Conservation (phyloP, 2,329 filamentous ascomycete genomes). For the Aspergillus chevalieri region DNA sequence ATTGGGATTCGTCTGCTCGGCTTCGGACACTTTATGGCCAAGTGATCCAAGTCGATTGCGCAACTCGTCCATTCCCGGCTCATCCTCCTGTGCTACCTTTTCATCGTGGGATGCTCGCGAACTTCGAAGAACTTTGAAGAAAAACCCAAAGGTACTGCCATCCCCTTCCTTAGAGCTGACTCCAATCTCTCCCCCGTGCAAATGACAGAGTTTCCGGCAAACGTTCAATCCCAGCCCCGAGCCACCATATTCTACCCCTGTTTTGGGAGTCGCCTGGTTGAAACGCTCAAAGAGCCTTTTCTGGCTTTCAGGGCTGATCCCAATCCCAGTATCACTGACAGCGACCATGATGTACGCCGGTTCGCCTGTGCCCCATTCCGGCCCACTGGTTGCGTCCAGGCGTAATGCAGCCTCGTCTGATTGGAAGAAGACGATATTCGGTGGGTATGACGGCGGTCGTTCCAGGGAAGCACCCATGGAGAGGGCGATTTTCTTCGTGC, state of each 20-base stretch:
- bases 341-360: constrained; percentile 63
- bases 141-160: constrained; percentile 55
- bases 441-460: constrained; percentile 39
- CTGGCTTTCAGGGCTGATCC: constrained; percentile 64
- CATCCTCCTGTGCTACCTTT: background rate
- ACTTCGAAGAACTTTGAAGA: constrained; percentile 43
- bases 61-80: constrained; percentile 12
- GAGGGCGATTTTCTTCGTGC: constrained; percentile 40
- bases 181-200: constrained; percentile 74
- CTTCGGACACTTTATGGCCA: constrained; percentile 4
- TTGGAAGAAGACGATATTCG: constrained; percentile 30
- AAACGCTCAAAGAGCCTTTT: constrained; percentile 72
- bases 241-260: constrained; percentile 72
- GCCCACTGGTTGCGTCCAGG: constrained; percentile 29
- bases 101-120: constrained; percentile 1
- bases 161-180: constrained; percentile 53
- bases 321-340: constrained; percentile 71
- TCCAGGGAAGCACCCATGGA: constrained; percentile 46
- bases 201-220: constrained; percentile 68
- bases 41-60: constrained; percentile 13
- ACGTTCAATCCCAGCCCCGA: constrained; percentile 76
- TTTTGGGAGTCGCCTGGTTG: constrained; percentile 68
- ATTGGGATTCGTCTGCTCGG: too few relatives aligned
- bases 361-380: constrained; percentile 53
- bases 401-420: constrained; percentile 13